These are phyloP conservation scores for Arthrocladium fulminans DNA, from an alignment of 2,329 filamentous ascomycete genomes.

Conservation along the genomic window DNA sequence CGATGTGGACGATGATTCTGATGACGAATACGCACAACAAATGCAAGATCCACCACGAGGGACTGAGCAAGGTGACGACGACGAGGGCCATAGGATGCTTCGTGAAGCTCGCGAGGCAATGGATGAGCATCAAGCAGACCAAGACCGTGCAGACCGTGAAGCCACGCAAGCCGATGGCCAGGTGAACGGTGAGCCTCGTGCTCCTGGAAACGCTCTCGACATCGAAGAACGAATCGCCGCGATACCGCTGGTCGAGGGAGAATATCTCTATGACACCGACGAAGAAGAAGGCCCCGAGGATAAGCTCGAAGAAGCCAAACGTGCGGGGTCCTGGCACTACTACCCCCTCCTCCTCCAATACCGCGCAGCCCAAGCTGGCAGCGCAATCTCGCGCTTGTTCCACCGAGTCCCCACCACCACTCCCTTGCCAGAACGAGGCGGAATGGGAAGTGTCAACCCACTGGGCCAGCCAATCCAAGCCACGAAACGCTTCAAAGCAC, in stretches of 20 bases:
- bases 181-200: conserved; percentile 22
- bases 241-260: conserved; percentile 45
- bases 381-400: conserved; percentile 37
- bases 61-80: conserved; percentile 25
- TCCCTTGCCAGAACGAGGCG: conserved; percentile 30
- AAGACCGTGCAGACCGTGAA: conserved; percentile 9
- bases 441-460: conserved; percentile 30
- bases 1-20: conserved; percentile 64
- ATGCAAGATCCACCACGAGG: conserved; percentile 21
- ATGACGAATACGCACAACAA: conserved; percentile 38
- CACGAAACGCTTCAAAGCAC: conserved; percentile 48
- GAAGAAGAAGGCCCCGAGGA: conserved; percentile 53
- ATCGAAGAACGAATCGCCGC: conserved; percentile 73
- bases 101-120: conserved; percentile 43
- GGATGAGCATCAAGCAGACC: conserved; percentile 40
- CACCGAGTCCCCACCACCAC: conserved; percentile 49
- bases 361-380: conserved; percentile 42
- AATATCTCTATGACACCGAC: conserved; percentile 80
- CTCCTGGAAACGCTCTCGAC: conserved; percentile 49
- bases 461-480: conserved; percentile 36
- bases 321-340: conserved; percentile 69
- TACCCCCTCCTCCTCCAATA: conserved; percentile 43
- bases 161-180: conserved; percentile 30
- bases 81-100: conserved; percentile 34
- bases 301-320: conserved; percentile 66